Evolutionary conservation across 352 stramenopile genomes (phyloP).

Genomic region (Peronospora destructor): DNA sequence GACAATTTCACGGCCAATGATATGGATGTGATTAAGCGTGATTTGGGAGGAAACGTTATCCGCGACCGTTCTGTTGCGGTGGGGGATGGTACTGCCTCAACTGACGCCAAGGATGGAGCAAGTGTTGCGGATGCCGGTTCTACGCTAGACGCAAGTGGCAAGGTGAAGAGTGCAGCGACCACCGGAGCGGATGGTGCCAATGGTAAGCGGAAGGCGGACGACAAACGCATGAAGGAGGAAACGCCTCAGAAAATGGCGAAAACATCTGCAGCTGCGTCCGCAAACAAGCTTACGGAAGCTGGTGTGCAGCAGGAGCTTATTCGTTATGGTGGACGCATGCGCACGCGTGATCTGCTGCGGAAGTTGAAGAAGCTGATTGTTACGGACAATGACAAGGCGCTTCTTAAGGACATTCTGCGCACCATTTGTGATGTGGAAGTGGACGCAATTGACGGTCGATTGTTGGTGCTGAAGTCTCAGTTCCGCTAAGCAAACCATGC

Average conservation of each 20-base stretch:
- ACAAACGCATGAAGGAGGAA: conserved; percentile 41
- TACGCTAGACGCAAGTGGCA: conserved; percentile 17
- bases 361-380: conserved; percentile 79
- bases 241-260: conserved; percentile 40
- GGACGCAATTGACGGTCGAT: conserved; percentile 72
- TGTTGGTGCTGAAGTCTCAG: conserved; percentile 82
- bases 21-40: conserved; percentile 75
- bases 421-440: conserved; percentile 85
- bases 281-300: conserved; percentile 69
- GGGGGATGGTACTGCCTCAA: conserved; percentile 11
- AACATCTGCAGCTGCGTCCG: conserved; percentile 26
- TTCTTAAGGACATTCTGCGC: conserved; percentile 83
- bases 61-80: conserved; percentile 38
- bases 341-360: conserved; percentile 65
- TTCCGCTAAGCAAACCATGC: conserved; percentile 53
- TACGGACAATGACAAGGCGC: conserved; percentile 70
- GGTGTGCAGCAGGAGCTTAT: conserved; percentile 81
- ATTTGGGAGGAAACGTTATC: conserved; percentile 79
- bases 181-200: conserved; percentile 17
- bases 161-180: conserved; percentile 18
- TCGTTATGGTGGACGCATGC: conserved; percentile 76
- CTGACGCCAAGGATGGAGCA: conserved; percentile 26
- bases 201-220: conserved; percentile 46
- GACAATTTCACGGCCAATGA: conserved; percentile 71
- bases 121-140: conserved; percentile 19